phyloP scores from a whole-genome alignment of 2,329 filamentous ascomycete species.

The Bipolaris victoriae region DNA sequence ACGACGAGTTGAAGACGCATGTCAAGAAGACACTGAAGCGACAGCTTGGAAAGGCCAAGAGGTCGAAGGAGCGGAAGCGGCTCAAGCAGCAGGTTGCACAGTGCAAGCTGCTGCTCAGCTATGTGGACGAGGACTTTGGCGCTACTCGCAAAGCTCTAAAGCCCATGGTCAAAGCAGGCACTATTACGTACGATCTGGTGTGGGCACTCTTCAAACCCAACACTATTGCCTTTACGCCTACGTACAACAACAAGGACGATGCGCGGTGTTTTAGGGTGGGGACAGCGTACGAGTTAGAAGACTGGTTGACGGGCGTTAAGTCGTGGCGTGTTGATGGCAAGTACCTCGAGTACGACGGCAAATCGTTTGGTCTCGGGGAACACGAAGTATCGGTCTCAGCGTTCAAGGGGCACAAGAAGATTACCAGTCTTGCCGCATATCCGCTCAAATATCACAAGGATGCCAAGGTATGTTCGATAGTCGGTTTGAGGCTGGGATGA shows the following conservation, averaged over 20 bases:
- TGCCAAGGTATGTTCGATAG: constrained; percentile 52
- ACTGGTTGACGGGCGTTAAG: constrained; percentile 69
- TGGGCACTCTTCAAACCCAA: constrained; percentile 92
- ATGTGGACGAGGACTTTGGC: constrained; percentile 81
- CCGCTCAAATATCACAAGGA: constrained; percentile 82
- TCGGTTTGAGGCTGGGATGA: too few relatives aligned
- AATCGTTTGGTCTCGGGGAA: constrained; percentile 77
- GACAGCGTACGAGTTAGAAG: constrained; percentile 71
- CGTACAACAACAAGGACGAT: constrained; percentile 77
- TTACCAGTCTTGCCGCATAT: constrained; percentile 77
- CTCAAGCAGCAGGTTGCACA: constrained; percentile 66
- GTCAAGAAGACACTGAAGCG: constrained; percentile 68
- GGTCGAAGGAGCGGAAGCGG: constrained; percentile 66
- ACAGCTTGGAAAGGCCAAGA: constrained; percentile 62
- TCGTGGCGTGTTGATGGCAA: constrained; percentile 78
- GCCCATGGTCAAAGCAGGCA: constrained; percentile 78
- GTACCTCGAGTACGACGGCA: constrained; percentile 89
- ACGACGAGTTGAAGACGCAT: constrained; percentile 73
- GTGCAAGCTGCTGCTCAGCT: constrained; percentile 75
- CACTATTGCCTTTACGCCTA: constrained; percentile 75
- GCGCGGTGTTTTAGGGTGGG: constrained; percentile 81
- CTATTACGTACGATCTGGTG: constrained; percentile 86
- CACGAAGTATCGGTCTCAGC: constrained; percentile 71
- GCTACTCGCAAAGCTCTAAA: constrained; percentile 80
- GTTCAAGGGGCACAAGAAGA: constrained; percentile 83